phyloP scores from a whole-genome alignment of 352 stramenopile species.

The Pythium coloratum region DNA sequence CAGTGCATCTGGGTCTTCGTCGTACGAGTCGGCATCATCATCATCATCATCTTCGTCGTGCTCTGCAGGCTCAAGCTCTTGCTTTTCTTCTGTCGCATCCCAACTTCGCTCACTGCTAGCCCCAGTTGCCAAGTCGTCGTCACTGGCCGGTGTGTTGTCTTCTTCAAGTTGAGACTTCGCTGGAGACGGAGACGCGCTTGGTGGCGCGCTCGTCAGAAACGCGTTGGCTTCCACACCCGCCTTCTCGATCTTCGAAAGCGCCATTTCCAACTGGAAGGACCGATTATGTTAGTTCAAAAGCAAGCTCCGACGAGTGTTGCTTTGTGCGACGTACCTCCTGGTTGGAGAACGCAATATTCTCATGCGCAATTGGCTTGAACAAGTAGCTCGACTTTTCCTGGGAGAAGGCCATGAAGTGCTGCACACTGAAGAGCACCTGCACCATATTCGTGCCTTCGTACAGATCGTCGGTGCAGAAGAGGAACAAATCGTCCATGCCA shows the following conservation, averaged over 20 bases:
- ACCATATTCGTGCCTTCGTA: constrained; percentile 88
- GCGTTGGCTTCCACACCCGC: constrained; percentile 54
- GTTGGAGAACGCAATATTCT: constrained; percentile 57
- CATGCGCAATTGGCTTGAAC: constrained; percentile 46
- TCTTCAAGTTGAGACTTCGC: constrained; percentile 14
- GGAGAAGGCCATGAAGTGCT: constrained; percentile 76
- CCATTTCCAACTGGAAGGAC: constrained; percentile 52
- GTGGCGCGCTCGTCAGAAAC: constrained; percentile 28
- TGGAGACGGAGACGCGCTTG: constrained; percentile 20
- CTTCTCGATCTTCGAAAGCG: constrained; percentile 67
- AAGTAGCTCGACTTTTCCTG: constrained; percentile 42
- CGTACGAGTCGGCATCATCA: background rate
- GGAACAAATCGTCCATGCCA: constrained; percentile 78
- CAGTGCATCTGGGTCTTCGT: constrained; percentile 1
- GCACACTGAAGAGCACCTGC: constrained; percentile 73
- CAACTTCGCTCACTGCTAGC: constrained; percentile 7
- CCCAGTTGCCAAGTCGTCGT: constrained; percentile 4
- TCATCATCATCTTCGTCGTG: background rate
- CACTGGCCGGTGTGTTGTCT: background rate
- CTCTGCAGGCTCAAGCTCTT: constrained; percentile 4
- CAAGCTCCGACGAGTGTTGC: too few species aligned
- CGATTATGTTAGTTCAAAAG: too few species aligned
- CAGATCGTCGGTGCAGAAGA: constrained; percentile 84
- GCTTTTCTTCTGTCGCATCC: constrained; percentile 14
- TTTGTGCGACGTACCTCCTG: constrained; percentile 46